phyloP scores from a whole-genome alignment of 495 filamentous ascomycete species.

The Aspergillus steynii region DNA sequence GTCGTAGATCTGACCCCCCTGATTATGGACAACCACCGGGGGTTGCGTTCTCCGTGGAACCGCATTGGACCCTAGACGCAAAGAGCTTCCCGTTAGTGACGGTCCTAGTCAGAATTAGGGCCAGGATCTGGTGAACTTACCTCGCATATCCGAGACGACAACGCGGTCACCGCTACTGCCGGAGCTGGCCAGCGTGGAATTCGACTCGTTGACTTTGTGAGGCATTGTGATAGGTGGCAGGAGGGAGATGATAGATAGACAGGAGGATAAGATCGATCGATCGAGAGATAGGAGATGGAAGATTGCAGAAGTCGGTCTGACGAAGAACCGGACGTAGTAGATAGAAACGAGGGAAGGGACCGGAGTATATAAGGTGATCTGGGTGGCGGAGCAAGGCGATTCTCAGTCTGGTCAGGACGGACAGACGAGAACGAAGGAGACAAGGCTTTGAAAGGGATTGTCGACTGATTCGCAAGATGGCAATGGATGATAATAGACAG shows the following conservation, averaged over 20 bases:
- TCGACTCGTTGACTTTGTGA: constrained; percentile 47
- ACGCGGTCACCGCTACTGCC: constrained; percentile 41
- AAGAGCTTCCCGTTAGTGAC: constrained; percentile 14
- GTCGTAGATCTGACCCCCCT: constrained; percentile 48
- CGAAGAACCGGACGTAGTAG: neutral
- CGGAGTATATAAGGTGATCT: constrained; percentile 12
- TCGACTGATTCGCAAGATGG: constrained; percentile 4
- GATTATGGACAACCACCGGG: constrained; percentile 45
- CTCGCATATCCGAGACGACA: constrained; percentile 38
- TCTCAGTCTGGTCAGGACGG: neutral
- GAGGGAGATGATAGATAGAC: neutral
- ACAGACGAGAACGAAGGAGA: constrained; percentile 3
- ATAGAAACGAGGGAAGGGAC: neutral
- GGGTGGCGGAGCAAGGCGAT: constrained; percentile 21
- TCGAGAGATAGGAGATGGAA: constrained; percentile 2
- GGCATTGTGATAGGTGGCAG: constrained; percentile 33
- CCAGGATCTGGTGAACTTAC: constrained; percentile 22
- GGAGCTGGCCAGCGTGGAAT: constrained; percentile 44
- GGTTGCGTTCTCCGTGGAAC: constrained; percentile 35
- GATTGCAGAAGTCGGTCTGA: neutral
- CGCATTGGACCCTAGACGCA: constrained; percentile 28
- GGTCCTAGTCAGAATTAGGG: constrained; percentile 4
- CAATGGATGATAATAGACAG: neutral
- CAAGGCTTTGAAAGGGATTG: neutral
- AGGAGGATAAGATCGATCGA: constrained; percentile 3